Evolutionary conservation across 495 filamentous ascomycete genomes (phyloP).

Genomic region (Penicillium diatomitis): DNA sequence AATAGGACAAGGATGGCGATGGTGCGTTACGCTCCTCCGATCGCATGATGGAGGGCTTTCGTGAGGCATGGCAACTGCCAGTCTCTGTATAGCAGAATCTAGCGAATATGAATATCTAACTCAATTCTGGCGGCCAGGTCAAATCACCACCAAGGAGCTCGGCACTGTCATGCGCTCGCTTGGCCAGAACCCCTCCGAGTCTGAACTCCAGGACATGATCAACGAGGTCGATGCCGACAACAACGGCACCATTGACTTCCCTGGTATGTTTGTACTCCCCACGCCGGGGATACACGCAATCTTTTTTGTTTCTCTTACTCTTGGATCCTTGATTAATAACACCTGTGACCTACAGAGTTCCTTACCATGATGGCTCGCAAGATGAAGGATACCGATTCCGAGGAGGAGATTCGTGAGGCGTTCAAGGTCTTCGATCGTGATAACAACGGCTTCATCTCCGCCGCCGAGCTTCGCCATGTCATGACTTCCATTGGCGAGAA

Average conservation of each 20-base stretch:
- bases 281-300: too few species aligned
- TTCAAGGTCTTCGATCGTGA: slow-evolving; percentile 98
- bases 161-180: slow-evolving; percentile 99
- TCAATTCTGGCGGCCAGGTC: slow-evolving; percentile 46
- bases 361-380: slow-evolving; percentile 99
- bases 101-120: background rate
- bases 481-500: slow-evolving; percentile 99
- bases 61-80: too few species aligned
- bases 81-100: too few species aligned
- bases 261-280: slow-evolving; percentile 49
- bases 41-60: background rate
- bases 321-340: too few species aligned
- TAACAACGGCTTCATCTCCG: slow-evolving; percentile 99
- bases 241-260: slow-evolving; percentile 99
- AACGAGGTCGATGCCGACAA: slow-evolving; percentile 99
- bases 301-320: too few species aligned
- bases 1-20: slow-evolving; percentile 99
- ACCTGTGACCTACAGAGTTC: slow-evolving; percentile 56
- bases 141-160: slow-evolving; percentile 99
- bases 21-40: slow-evolving; percentile 56
- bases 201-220: slow-evolving; percentile 99
- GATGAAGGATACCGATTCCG: slow-evolving; percentile 99
- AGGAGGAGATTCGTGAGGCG: slow-evolving; percentile 96
- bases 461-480: slow-evolving; percentile 93
- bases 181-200: slow-evolving; percentile 98